These are phyloP conservation scores for Komagataella pastoris DNA, from an alignment of 805 yeast species.

Conservation along the genomic window DNA sequence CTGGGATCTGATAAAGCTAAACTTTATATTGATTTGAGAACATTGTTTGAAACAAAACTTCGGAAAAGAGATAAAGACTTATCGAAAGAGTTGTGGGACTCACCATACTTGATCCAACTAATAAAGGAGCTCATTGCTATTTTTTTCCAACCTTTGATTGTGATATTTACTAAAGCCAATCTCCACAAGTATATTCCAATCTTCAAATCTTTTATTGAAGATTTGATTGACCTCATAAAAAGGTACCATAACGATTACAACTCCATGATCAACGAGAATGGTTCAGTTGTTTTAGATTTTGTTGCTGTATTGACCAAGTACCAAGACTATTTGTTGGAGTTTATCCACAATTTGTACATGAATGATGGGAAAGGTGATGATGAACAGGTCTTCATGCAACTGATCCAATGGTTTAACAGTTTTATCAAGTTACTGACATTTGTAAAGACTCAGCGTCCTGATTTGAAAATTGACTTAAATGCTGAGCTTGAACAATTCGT, in stretches of 20 bases:
- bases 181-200: conserved; percentile 53
- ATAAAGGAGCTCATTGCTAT: conserved; percentile 61
- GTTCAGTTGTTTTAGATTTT: conserved; percentile 55
- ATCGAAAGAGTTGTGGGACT: conserved; percentile 71
- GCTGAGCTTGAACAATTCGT: conserved; percentile 14
- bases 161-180: conserved; percentile 52
- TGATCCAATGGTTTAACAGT: conserved; percentile 62
- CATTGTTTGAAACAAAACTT: conserved; percentile 47
- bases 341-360: conserved; percentile 71
- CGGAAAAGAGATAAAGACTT: conserved; percentile 67
- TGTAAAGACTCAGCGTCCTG: conserved; percentile 33
- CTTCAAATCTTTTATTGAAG: conserved; percentile 52
- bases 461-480: conserved; percentile 31
- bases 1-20: conserved; percentile 17
- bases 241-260: conserved; percentile 30
- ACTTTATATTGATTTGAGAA: conserved; percentile 39
- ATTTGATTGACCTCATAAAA: conserved; percentile 46
- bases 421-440: conserved; percentile 50
- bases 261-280: conserved; percentile 15
- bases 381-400: conserved; percentile 45
- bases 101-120: conserved; percentile 66
- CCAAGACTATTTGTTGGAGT: conserved; percentile 57
- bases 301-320: conserved; percentile 57
- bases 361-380: conserved; percentile 42
- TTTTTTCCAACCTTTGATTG: conserved; percentile 64